Evolutionary conservation across 371 early-diverging fungal species (phyloP).

Genomic region (Mucor plumbeus): DNA sequence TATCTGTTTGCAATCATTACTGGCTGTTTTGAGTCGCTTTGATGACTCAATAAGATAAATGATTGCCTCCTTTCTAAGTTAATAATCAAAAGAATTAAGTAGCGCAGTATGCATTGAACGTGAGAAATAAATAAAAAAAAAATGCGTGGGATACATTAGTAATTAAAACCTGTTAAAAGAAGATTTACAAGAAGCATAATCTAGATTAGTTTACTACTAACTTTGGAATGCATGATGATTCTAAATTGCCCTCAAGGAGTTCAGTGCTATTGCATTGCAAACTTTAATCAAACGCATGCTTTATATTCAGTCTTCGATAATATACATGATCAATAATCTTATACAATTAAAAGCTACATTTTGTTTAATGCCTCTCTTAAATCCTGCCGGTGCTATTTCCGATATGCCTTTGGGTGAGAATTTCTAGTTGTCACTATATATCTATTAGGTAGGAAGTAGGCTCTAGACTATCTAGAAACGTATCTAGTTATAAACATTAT

Average conservation of each 20-base stretch:
- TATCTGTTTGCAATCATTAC: background rate
- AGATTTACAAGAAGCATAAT: background rate
- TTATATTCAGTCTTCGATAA: background rate
- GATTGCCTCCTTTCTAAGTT: background rate
- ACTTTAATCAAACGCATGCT: background rate
- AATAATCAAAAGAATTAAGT: background rate
- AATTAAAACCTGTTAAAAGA: background rate
- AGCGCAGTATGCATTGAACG: background rate
- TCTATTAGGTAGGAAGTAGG: too few species aligned
- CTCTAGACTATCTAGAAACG: too few species aligned
- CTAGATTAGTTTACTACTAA: background rate
- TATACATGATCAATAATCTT: background rate
- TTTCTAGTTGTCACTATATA: background rate
- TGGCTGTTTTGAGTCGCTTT: background rate
- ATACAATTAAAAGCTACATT: too few species aligned
- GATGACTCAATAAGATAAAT: background rate
- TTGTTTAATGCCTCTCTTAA: background rate
- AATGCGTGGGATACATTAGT: background rate
- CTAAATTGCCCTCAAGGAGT: background rate
- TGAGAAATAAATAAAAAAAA: background rate
- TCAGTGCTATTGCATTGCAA: background rate
- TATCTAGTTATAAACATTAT: too few species aligned
- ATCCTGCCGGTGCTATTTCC: background rate
- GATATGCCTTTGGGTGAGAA: constrained; percentile 6
- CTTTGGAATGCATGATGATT: background rate